Percentiles rank a stretch among this genome's conserved stretches.
Conservation (phyloP, 768 basidiomycete species). For the Termitomyces sp. region DNA sequence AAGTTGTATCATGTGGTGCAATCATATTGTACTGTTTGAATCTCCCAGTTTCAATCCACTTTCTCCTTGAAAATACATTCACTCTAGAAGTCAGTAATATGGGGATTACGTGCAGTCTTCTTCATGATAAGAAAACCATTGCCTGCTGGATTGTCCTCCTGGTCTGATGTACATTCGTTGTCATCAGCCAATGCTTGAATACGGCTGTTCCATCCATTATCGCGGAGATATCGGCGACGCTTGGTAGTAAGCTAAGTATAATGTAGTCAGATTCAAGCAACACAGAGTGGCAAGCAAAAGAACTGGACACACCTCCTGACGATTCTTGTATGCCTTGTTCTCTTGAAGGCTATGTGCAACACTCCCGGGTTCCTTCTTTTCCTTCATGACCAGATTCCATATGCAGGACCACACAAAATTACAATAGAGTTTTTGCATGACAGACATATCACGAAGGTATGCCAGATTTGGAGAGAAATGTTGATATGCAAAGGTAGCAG, state of each 20-base stretch:
- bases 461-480: background rate
- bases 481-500: background rate
- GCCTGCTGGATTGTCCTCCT: no score
- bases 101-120: no score
- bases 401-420: background rate
- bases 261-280: background rate
- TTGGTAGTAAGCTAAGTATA: background rate
- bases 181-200: background rate
- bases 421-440: background rate
- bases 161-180: background rate
- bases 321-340: constrained; percentile 4
- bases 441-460: background rate
- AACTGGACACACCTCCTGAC: background rate
- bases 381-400: background rate
- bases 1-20: constrained; percentile 8
- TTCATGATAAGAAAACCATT: no score
- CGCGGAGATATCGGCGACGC: background rate
- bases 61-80: constrained; percentile 6
- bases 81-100: background rate
- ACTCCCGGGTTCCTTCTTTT: background rate
- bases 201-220: background rate
- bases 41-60: constrained; percentile 4
- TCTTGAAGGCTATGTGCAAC: background rate
- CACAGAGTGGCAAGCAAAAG: background rate
- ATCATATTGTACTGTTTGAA: constrained; percentile 11